Evolutionary conservation across 2,329 filamentous ascomycete species (phyloP).

Genomic region (Fulvia fulva): DNA sequence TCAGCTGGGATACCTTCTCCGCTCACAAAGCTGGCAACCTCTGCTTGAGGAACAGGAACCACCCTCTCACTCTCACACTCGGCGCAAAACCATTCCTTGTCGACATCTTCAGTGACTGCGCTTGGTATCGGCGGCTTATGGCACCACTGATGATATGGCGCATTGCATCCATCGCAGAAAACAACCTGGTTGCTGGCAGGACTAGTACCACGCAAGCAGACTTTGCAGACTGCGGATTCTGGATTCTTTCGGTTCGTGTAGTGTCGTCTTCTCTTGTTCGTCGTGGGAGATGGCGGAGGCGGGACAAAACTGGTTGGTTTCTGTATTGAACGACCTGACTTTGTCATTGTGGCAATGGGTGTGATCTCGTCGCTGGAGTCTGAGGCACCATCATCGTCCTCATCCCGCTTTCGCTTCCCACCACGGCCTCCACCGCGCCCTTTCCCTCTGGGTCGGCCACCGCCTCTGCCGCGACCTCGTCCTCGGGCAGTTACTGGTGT

Average conservation of each 20-base stretch:
- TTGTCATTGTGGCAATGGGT: slow-evolving; percentile 62
- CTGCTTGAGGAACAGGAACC: slow-evolving; percentile 38
- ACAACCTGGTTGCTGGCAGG: slow-evolving; percentile 75
- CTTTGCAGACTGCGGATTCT: slow-evolving; percentile 63
- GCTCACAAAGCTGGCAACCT: slow-evolving; percentile 38
- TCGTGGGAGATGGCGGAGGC: slow-evolving; percentile 46
- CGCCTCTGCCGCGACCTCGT: slow-evolving; percentile 30
- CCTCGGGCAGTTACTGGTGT: slow-evolving; percentile 22
- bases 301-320: slow-evolving; percentile 63
- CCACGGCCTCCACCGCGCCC: slow-evolving; percentile 35
- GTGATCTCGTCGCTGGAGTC: slow-evolving; percentile 44
- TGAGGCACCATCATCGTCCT: slow-evolving; percentile 37
- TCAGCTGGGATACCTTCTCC: slow-evolving; percentile 40
- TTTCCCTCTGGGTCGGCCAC: slow-evolving; percentile 31
- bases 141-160: slow-evolving; percentile 76
- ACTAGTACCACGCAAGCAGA: slow-evolving; percentile 68
- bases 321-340: slow-evolving; percentile 69
- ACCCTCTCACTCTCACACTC: slow-evolving; percentile 54
- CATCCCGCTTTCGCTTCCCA: slow-evolving; percentile 36
- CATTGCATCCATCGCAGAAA: slow-evolving; percentile 78
- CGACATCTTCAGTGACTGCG: slow-evolving; percentile 62
- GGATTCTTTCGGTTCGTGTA: slow-evolving; percentile 45
- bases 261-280: slow-evolving; percentile 56
- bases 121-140: slow-evolving; percentile 72
- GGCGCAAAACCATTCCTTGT: slow-evolving; percentile 68